A percentile compares a stretch with the other conserved stretches of the same genome.
Conservation (phyloP, 352 stramenopile genomes). For the Stramenopiles sp. region DNA sequence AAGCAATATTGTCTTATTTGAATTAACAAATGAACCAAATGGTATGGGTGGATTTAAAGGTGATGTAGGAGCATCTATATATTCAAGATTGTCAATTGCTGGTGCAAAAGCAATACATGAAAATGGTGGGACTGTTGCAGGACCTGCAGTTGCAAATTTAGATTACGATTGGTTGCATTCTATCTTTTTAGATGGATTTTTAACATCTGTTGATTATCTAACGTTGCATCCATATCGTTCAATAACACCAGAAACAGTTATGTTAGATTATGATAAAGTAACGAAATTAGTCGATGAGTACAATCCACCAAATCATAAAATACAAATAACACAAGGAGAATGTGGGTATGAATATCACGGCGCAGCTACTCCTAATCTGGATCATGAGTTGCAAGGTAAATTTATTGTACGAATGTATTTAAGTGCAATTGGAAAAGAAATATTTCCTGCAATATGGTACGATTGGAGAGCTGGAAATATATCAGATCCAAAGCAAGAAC, state of each 20-base stretch:
- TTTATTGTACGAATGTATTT: not conserved
- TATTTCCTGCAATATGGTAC: not conserved
- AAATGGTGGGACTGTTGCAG: not conserved
- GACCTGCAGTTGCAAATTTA: not conserved
- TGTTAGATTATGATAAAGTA: not conserved
- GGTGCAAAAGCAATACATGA: not conserved
- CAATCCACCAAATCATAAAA: not conserved
- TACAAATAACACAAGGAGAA: not conserved
- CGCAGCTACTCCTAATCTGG: not conserved
- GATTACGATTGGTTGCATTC: not conserved
- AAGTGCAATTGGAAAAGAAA: not conserved
- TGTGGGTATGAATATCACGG: not conserved
- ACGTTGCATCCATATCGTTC: not conserved
- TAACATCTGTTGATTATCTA: not conserved
- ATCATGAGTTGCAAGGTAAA: not conserved
- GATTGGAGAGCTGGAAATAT: not conserved
- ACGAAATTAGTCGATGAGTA: not conserved
- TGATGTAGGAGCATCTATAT: not conserved
- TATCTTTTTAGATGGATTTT: not conserved
- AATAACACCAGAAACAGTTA: not conserved
- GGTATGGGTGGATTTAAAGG: not conserved
- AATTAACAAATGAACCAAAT: not conserved
- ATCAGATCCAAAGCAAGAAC: not conserved
- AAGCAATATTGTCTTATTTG: not conserved
- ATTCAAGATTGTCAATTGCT: not conserved